Percentiles rank a stretch among this genome's conserved stretches.
phyloP scores from a whole-genome alignment of 2,329 filamentous ascomycete genomes.

The Rosellinia necatrix region DNA sequence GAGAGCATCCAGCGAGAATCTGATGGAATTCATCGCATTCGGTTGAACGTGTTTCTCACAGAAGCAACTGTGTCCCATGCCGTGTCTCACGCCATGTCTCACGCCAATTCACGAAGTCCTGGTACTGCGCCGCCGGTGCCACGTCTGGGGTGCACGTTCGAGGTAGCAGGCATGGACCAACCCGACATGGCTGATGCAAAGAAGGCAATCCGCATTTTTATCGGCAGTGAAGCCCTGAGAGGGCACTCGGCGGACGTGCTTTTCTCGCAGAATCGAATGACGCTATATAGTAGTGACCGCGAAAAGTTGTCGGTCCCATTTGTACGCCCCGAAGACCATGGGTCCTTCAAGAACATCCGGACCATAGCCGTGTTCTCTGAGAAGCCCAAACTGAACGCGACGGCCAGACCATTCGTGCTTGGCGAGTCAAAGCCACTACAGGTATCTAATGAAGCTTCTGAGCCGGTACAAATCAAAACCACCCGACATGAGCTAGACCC shows the following conservation, averaged over 20 bases:
- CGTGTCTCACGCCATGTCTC: conserved; percentile 75
- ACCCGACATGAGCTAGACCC: conserved; percentile 38
- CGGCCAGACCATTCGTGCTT: conserved; percentile 52
- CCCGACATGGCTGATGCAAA: conserved; percentile 54
- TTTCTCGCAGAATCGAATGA: conserved; percentile 89
- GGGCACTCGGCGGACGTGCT: conserved; percentile 87
- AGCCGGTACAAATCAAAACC: conserved; percentile 35
- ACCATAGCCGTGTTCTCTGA: conserved; percentile 62
- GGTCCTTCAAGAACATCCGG: conserved; percentile 75
- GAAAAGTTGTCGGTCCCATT: conserved; percentile 90
- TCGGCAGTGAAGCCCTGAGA: conserved; percentile 87
- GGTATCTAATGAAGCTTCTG: conserved; percentile 23
- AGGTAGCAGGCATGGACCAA: conserved; percentile 66
- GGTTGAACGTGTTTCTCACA: conserved; percentile 83
- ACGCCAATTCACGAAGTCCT: conserved; percentile 71
- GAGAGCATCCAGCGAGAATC: conserved; percentile 68
- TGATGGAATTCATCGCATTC: conserved; percentile 70
- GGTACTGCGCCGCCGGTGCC: conserved; percentile 81
- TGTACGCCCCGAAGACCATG: conserved; percentile 87
- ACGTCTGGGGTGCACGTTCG: conserved; percentile 78
- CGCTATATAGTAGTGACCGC: conserved; percentile 82
- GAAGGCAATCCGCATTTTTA: conserved; percentile 78
- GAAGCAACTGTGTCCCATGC: conserved; percentile 85
- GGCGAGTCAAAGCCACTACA: conserved; percentile 41
- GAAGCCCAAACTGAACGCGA: conserved; percentile 62